Evolutionary conservation across 352 stramenopile species (phyloP), one percentile per base, ranked within the genome.

Genomic region (Phytophthora sojae): DNA sequence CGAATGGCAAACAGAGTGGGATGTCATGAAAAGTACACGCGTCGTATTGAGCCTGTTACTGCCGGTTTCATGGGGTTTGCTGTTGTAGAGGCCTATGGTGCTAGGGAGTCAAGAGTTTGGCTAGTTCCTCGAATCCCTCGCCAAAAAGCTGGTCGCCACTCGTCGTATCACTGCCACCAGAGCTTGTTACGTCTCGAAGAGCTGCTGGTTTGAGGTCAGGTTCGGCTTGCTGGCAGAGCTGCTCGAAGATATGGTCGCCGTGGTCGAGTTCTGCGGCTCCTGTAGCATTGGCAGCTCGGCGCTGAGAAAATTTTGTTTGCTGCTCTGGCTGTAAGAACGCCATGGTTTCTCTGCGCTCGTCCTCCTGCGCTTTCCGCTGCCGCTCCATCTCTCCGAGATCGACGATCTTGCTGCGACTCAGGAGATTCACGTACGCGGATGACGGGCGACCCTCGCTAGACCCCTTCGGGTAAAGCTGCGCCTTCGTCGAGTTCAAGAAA

Each of bases 391-490:
- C 79, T 6, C 57, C 74, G 9, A 96, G 61, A 67, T 95, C 88
- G 1, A 96, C 82, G 17, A 96, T 79, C 64, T 96, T 94, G 69
- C 88, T 94, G 15, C 88, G 83, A 56, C 84, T 87, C 9, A 95
- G 60, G 19, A 96, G 57, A 29, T 95, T 94, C 11, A 95, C 88
- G 61, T 94, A 95, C 47, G 86, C 67, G 0, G 89, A 96, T 17
- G 89, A 59, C n/a, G 78, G 77, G 2, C 61, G 71, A 0, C 87
- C 87, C 61, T 96, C 89, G 21, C 49, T 91, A 0, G 89, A 96
- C 21, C 89, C 89, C 2, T 66, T 82, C 56, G 87, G 87, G 44
- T 95, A 96, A 51, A 96, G 58, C n/a, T 77, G 66, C 1, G 67
- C 78, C 53, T 83, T 92, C 17, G 75, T 60, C 23, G 72, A 79